A percentile compares a stretch with the other conserved stretches of the same genome.
phyloP scores from a whole-genome alignment of 176 grass and related monocot genomes.

The Phyllostachys edulis region DNA sequence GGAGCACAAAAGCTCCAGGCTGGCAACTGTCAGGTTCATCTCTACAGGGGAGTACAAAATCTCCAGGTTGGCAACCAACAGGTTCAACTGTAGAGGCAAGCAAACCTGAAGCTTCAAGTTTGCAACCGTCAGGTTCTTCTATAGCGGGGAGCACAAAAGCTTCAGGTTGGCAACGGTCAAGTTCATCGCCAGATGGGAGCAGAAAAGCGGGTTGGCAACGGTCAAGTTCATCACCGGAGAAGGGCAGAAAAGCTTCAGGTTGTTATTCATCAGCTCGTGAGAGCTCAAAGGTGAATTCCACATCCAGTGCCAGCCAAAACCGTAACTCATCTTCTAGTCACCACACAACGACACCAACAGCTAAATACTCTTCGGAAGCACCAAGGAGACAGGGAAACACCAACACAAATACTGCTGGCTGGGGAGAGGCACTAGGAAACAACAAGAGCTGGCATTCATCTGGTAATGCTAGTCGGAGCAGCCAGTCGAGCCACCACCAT shows the following conservation, averaged over 20 bases:
- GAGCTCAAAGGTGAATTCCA: conserved; percentile 34
- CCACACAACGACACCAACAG: conserved; percentile 13
- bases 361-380: conserved; percentile 30
- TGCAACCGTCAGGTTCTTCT: neutral
- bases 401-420: conserved; percentile 38
- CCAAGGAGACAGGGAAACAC: conserved; percentile 42
- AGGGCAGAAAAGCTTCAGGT: conserved; percentile 25
- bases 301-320: conserved; percentile 19
- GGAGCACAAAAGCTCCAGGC: conserved; percentile 17
- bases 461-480: conserved; percentile 40
- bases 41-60: neutral
- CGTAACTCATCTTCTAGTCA: conserved; percentile 40
- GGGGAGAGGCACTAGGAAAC: conserved; percentile 53
- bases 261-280: conserved; percentile 37
- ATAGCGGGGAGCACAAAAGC: neutral
- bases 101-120: neutral
- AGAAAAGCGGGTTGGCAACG: conserved; percentile 17
- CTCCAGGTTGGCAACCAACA: neutral
- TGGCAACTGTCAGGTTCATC: neutral
- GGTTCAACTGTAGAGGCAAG: neutral
- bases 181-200: neutral
- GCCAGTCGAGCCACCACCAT: conserved; percentile 44
- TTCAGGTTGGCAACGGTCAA: neutral
- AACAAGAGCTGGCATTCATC: conserved; percentile 55
- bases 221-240: conserved; percentile 24